Conservation (phyloP, 306 rosid genomes). For the Begonia loranthoides region DNA sequence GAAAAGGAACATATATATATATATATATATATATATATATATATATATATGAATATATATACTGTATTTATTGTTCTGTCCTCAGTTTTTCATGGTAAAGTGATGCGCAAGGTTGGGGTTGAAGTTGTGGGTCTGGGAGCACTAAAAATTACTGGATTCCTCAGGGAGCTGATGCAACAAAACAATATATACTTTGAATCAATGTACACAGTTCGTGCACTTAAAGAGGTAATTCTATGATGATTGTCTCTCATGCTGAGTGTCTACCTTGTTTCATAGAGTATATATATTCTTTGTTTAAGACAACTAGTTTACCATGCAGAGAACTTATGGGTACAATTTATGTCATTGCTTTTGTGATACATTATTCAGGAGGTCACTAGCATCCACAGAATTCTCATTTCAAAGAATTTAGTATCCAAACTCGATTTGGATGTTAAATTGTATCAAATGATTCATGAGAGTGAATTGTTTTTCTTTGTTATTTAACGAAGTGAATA, state of each 20-base stretch:
- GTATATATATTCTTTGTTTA: too few species aligned
- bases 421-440: neutral
- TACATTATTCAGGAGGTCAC: too few species aligned
- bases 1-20: too few species aligned
- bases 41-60: too few species aligned
- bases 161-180: constrained; percentile 69
- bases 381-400: too few species aligned
- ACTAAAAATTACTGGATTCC: constrained; percentile 69
- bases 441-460: neutral
- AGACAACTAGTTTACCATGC: too few species aligned
- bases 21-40: too few species aligned
- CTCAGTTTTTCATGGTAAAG: constrained; percentile 72
- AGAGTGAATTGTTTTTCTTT: too few species aligned
- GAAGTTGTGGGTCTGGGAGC: constrained; percentile 91
- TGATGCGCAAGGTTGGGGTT: constrained; percentile 81
- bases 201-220: constrained; percentile 55
- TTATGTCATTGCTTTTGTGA: too few species aligned
- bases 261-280: too few species aligned
- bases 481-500: too few species aligned
- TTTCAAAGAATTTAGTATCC: neutral
- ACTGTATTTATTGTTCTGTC: constrained; percentile 6
- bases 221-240: constrained; percentile 56
- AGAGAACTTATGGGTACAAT: too few species aligned
- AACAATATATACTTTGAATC: constrained; percentile 59
- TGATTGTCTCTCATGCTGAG: constrained; percentile 2